Evolutionary conservation across 768 basidiomycete genomes (phyloP), one percentile per base, ranked within the genome.

Genomic region (Psilocybe sp.): DNA sequence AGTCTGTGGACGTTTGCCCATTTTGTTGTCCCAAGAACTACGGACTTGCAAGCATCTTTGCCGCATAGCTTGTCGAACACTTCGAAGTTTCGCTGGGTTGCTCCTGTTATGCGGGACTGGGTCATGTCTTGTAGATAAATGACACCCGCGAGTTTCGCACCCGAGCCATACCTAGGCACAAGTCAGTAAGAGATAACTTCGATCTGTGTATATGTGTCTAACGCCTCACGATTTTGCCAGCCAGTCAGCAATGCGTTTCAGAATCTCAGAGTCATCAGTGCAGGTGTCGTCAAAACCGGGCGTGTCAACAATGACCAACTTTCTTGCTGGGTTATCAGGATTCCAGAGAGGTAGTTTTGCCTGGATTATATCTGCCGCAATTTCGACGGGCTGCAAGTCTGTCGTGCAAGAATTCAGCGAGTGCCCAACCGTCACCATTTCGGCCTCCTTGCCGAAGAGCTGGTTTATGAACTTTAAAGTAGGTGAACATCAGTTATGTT

Each of bases 201-300:
- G 16, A 15, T 15, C 5, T 5, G 47, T 18, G 16, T 4, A 14
- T 32, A 28, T 28, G 23, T 31, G 23, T 31, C 16, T 3, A 4
- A 7, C 20, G 10, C 32, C 51, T 18, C 35, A 52, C 51, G 51
- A 47, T 36, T 33, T 15, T 13, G 45, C 40, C 31, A 52, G 28
- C 51, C 51, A 52, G 2, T 41, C 34, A 5, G 51, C 46, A 13
- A 52, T 47, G 10, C 39, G 51, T 39, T 39, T 41, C 36, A 52
- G 36, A 2, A 47, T 52, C 32, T 52, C 39, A 13, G 40, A 20
- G 15, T 52, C 51, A 32, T 42, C 45, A n/a, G 16, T 18, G 33
- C 23, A 41, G 3, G 51, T 52, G 23, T 52, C 51, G 35, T 52
- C 51, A 44, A 52, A 52, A 12, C 51, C 51, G 18, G 51, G 51